These are phyloP conservation scores for Chrysoporthe deuterocubensis DNA, from an alignment of 2,329 filamentous ascomycete genomes.

Conservation along the genomic window DNA sequence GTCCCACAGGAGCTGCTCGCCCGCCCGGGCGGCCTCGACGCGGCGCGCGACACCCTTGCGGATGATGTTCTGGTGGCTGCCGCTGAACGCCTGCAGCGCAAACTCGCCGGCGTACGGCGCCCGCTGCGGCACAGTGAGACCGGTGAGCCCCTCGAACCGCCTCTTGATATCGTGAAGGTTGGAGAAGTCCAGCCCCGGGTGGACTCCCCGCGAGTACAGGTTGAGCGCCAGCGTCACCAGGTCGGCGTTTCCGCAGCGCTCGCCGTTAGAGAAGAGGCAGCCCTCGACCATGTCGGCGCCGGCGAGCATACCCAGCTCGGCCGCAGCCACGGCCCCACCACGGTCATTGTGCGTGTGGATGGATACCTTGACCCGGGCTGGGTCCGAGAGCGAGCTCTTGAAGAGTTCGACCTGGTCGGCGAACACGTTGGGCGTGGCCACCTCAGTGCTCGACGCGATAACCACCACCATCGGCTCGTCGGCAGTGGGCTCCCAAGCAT, in stretches of 20 bases:
- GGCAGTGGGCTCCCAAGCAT: constrained; percentile 81
- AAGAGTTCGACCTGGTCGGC: constrained; percentile 98
- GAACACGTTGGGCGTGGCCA: constrained; percentile 93
- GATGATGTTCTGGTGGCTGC: constrained; percentile 93
- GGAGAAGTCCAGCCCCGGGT: constrained; percentile 87
- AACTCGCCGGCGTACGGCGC: constrained; percentile 84
- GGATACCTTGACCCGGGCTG: constrained; percentile 86
- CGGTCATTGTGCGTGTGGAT: constrained; percentile 95
- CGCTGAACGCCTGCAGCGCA: constrained; percentile 81
- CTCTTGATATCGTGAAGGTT: constrained; percentile 86
- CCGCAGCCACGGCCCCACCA: constrained; percentile 85
- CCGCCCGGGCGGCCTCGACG: constrained; percentile 56
- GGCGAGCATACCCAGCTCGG: constrained; percentile 61
- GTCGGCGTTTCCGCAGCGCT: constrained; percentile 94
- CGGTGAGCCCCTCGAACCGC: constrained; percentile 88
- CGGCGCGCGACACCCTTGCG: constrained; percentile 82
- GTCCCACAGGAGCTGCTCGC: constrained; percentile 69
- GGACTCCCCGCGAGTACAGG: constrained; percentile 92
- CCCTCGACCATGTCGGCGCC: constrained; percentile 65
- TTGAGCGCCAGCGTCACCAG: constrained; percentile 91
- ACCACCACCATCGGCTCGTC: constrained; percentile 94
- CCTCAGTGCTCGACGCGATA: constrained; percentile 92
- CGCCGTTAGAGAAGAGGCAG: constrained; percentile 91
- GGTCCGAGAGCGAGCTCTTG: constrained; percentile 79
- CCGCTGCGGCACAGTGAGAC: constrained; percentile 89